Evolutionary conservation across 441 rosid species (phyloP).

Genomic region (Erodium moschatum): DNA sequence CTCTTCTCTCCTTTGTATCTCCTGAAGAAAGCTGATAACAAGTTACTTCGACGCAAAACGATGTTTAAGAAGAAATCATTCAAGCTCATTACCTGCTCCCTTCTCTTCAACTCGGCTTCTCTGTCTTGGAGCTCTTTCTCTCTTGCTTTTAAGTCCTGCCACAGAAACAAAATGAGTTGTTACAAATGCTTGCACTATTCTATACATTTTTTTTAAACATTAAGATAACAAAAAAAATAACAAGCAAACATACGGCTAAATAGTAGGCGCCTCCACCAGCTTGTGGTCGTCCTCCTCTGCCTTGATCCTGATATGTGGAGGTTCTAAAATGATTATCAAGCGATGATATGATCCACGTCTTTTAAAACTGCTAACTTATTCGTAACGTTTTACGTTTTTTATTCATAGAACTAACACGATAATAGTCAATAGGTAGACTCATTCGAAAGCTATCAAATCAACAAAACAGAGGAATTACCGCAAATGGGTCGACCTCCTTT

Average conservation of each 20-base stretch:
- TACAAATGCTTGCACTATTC: too few relatives aligned
- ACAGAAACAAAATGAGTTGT: too few relatives aligned
- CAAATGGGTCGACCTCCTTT: conserved; percentile 81
- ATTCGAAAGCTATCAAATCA: too few relatives aligned
- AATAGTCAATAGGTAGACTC: too few relatives aligned
- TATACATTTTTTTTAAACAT: too few relatives aligned
- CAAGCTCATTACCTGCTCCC: conserved; percentile 56
- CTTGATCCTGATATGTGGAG: not conserved
- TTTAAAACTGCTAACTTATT: too few relatives aligned
- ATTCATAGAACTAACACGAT: too few relatives aligned
- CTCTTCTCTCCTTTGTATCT: conserved; percentile 77
- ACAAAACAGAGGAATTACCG: conserved; percentile 37
- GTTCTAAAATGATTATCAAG: too few relatives aligned
- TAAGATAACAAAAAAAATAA: too few relatives aligned
- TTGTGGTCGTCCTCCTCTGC: not conserved
- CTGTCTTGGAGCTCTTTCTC: conserved; percentile 89
- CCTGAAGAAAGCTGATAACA: conserved; percentile 39
- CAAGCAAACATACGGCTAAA: not conserved
- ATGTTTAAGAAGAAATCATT: too few relatives aligned
- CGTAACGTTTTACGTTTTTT: too few relatives aligned
- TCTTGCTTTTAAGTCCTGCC: conserved; percentile 65
- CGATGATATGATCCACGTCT: too few relatives aligned
- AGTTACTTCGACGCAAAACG: conserved; percentile 7
- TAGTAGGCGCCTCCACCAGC: conserved; percentile 8
- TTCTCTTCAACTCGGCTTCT: conserved; percentile 74